Base-by-base conservation (phyloP, 2,329 filamentous ascomycete species). In the Aspergillus fructus region DNA sequence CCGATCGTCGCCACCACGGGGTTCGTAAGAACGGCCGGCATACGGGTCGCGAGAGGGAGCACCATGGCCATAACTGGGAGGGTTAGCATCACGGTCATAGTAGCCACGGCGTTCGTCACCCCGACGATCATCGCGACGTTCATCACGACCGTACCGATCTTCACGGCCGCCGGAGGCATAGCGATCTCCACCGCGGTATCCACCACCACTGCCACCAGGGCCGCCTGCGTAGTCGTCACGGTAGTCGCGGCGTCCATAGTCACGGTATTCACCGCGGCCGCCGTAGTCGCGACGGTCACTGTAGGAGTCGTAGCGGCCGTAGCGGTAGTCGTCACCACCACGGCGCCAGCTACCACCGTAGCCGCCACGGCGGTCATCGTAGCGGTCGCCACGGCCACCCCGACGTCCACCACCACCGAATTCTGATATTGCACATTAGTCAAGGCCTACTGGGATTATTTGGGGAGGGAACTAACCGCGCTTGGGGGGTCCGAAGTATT, bases 401-500 rank as follows among this genome's bases (percentile, higher is more conserved):
- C 85, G 79, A 65, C 79, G 79, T 65, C 85, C 82, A 71, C 56
- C 56, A 49, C 78, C 64, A 81, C 80, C 75, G 55, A 60, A 70
- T 60, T 68, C 68, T 72, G 64, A 62, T 60, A 66, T 61, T 15
- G 13, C 11, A 37, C n/a, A 40, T 53, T 11, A 55, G 52, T 50
- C 11, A 41, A 45, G 30, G 5, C 15, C 42, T 11, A 33, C 17
- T 9, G 21, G 17, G 41, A 5, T 12, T 23, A 11, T n/a, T 6
- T 45, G 2, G 3, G 13, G 13, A 15, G 49, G 33, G 8, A 30
- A 80, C 89, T 81, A 81, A 94, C 93, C 93, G 83, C 94, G 86
- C 87, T 99, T 99, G 63, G 94, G 94, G 61, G 94, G 94, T 52
- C 94, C 94, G 73, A 97, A 97, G 84, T 99, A 99, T 81, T 97